These are phyloP conservation scores for Geosmithia morbida DNA, from an alignment of 2,329 filamentous ascomycete species.

Conservation along the genomic window DNA sequence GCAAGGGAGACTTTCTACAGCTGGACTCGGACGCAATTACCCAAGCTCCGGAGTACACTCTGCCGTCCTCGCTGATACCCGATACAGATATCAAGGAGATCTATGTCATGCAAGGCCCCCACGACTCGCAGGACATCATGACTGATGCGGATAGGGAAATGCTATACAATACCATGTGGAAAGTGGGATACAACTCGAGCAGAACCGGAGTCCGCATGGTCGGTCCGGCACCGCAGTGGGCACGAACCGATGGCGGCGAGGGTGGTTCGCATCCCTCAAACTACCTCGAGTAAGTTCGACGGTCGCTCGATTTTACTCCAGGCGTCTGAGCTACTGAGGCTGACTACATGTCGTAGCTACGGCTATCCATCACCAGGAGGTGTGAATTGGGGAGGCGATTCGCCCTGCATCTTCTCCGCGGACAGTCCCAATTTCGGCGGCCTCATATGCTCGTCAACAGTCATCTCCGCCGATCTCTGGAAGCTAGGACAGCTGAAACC, in stretches of 20 bases:
- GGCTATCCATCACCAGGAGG: conserved; percentile 43
- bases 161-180: conserved; percentile 43
- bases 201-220: conserved; percentile 45
- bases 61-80: conserved; percentile 3
- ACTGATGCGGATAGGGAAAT: conserved; percentile 35
- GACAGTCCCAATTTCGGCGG: conserved; percentile 48
- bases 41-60: background rate
- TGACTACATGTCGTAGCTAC: conserved; percentile 1
- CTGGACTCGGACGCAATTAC: conserved; percentile 12
- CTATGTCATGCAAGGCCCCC: conserved; percentile 15
- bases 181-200: conserved; percentile 45
- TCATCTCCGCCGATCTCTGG: conserved; percentile 44
- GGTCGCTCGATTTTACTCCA: too few species aligned
- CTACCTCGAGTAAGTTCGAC: conserved; percentile 4
- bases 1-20: conserved; percentile 35
- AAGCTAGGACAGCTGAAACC: conserved; percentile 47
- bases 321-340: background rate
- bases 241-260: conserved; percentile 43
- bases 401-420: conserved; percentile 42
- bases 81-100: conserved; percentile 5
- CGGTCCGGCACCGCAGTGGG: conserved; percentile 43
- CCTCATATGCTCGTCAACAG: conserved; percentile 39
- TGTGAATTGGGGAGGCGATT: conserved; percentile 47
- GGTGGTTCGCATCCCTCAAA: conserved; percentile 49
- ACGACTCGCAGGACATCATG: conserved; percentile 15